Evolutionary conservation across 169 alveolate genomes (phyloP).

Genomic region (Plasmodium chabaudi): DNA sequence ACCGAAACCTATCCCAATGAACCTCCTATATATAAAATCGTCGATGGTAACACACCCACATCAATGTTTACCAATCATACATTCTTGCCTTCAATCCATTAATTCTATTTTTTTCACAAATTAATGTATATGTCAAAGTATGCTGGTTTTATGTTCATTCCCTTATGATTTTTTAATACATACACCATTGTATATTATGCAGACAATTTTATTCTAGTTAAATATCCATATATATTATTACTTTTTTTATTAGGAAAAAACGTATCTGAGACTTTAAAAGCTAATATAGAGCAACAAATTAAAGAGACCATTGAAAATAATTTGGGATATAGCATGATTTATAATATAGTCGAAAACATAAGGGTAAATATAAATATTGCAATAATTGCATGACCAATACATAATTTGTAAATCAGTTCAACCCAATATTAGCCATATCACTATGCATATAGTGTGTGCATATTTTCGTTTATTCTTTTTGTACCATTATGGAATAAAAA

Average conservation of each 20-base stretch:
- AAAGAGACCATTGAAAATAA: slow-evolving; percentile 60
- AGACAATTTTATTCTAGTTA: no score
- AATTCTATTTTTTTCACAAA: no score
- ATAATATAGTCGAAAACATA: slow-evolving; percentile 61
- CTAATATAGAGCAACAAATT: slow-evolving; percentile 33
- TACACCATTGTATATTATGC: no score
- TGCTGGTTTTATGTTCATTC: no score
- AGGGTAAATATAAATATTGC: slow-evolving; percentile 14
- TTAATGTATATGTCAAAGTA: no score
- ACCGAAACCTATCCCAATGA: slow-evolving; percentile 66
- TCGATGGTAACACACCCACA: slow-evolving; percentile 21
- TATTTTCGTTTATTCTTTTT: background rate
- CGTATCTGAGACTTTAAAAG: slow-evolving; percentile 5
- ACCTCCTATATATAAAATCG: slow-evolving; percentile 46
- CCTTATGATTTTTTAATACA: no score
- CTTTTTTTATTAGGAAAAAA: slow-evolving; percentile 25
- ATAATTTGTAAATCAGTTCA: background rate
- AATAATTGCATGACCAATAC: background rate
- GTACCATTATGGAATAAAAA: background rate
- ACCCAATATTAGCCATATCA: background rate
- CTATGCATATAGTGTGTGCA: background rate
- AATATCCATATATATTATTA: no score
- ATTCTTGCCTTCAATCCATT: no score
- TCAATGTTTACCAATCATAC: no score
- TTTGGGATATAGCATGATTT: slow-evolving; percentile 67